Evolutionary conservation across 148 eudicot genomes (phyloP).

Genomic region (Vaccinium vitisidaea): DNA sequence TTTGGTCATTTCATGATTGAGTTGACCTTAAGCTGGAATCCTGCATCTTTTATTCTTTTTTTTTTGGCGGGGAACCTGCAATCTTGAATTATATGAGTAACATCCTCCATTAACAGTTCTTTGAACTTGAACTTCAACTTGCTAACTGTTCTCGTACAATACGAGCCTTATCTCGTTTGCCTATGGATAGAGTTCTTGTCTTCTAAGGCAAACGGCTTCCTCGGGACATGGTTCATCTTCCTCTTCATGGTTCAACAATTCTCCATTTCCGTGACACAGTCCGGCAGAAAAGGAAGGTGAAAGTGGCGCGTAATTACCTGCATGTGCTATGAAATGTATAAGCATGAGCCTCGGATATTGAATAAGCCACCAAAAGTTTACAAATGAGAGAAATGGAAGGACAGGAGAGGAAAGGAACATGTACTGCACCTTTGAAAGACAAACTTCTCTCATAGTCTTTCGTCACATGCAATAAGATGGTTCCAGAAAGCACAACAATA

Average conservation of each 20-base stretch:
- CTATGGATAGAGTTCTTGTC: constrained; percentile 25
- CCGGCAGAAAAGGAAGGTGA: constrained; percentile 53
- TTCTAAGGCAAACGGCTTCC: constrained; percentile 26
- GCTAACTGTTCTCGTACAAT: neutral
- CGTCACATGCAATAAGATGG: constrained; percentile 54
- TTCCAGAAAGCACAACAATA: constrained; percentile 53
- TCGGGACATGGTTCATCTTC: constrained; percentile 33
- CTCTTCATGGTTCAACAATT: constrained; percentile 28
- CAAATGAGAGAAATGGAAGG: neutral
- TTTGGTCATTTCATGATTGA: neutral
- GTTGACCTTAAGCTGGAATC: neutral
- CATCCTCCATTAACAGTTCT: neutral
- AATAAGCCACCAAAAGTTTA: neutral
- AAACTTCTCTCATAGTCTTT: constrained; percentile 54
- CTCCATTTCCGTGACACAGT: constrained; percentile 39
- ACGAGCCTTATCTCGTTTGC: neutral
- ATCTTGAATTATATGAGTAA: neutral
- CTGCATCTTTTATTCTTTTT: no score
- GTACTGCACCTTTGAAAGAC: constrained; percentile 47
- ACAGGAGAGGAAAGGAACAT: neutral
- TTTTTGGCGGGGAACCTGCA: neutral
- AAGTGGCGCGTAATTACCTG: constrained; percentile 47
- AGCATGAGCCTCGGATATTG: neutral
- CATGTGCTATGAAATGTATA: neutral
- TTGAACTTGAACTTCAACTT: constrained; percentile 4